Percentiles rank a stretch among this genome's conserved stretches.
These are phyloP conservation scores for Solanum chmielewskii DNA, from an alignment of 257 asterid species.

Conservation along the genomic window DNA sequence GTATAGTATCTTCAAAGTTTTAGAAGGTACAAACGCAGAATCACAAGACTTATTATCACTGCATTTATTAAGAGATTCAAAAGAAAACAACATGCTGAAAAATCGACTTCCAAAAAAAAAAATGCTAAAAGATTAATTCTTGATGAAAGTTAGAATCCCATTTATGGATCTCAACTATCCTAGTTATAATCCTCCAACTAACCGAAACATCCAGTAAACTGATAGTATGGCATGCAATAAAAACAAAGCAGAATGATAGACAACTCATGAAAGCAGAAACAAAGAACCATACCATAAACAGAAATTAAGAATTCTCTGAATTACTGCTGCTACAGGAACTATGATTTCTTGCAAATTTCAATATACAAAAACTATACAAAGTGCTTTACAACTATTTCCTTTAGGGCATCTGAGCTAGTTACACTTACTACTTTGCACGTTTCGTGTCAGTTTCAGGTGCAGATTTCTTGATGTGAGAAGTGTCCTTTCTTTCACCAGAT, in stretches of 20 bases:
- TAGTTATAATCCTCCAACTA: background rate
- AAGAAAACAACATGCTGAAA: background rate
- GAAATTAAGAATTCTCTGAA: background rate
- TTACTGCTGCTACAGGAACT: background rate
- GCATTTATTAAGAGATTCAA: background rate
- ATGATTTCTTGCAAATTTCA: background rate
- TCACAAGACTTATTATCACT: background rate
- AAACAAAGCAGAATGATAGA: background rate
- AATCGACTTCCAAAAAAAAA: background rate
- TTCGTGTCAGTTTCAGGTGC: conserved; percentile 67
- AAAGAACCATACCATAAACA: background rate
- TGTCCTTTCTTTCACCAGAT: conserved; percentile 44
- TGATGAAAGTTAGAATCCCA: background rate
- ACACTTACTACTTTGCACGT: conserved; percentile 86
- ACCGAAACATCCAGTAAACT: background rate
- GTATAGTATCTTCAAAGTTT: background rate
- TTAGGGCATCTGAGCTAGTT: conserved; percentile 1
- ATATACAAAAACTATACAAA: background rate
- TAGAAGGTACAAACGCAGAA: background rate
- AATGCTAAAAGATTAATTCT: background rate
- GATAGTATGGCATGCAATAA: background rate
- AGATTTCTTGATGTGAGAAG: conserved; percentile 36
- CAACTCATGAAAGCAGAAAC: background rate
- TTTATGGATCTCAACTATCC: background rate
- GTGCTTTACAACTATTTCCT: background rate